Evolutionary conservation across 1,284 basidiomycete species (phyloP).

Genomic region (Irpex sp.): DNA sequence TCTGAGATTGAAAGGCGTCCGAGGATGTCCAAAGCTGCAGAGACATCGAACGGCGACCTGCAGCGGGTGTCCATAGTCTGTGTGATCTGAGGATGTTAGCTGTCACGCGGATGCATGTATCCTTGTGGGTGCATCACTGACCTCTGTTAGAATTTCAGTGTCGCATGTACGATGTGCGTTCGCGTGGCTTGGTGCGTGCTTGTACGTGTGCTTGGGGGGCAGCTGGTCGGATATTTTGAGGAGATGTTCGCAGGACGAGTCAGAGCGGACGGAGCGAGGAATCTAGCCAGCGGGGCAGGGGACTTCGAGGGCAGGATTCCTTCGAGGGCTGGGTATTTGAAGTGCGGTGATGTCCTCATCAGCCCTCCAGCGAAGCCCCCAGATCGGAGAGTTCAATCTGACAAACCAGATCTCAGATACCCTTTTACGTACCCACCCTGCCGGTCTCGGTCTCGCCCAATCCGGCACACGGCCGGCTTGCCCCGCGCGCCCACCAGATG

Average conservation of each 20-base stretch:
- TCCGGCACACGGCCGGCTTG: not conserved
- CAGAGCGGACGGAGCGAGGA: slow-evolving; percentile 2
- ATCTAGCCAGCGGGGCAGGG: slow-evolving; percentile 3
- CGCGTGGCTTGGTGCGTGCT: not conserved
- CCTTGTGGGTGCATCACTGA: not conserved
- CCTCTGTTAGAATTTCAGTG: not conserved
- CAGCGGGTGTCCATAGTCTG: not conserved
- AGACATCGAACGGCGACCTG: not conserved
- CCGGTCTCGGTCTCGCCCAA: not conserved
- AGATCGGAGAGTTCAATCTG: slow-evolving; percentile 13
- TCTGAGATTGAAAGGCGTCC: slow-evolving; percentile 20
- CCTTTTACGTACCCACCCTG: slow-evolving; percentile 8
- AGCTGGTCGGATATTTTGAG: not conserved
- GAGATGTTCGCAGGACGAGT: slow-evolving; percentile 2
- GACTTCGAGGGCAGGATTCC: not conserved
- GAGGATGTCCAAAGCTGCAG: slow-evolving; percentile 21
- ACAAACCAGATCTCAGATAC: not conserved
- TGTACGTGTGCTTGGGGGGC: too few relatives aligned
- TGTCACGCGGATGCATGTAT: not conserved
- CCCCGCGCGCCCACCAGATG: not conserved
- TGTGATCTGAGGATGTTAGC: not conserved
- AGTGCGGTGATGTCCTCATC: slow-evolving; percentile 8
- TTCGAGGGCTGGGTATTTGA: slow-evolving; percentile 10
- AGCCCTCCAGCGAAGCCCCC: slow-evolving; percentile 6
- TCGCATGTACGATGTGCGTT: not conserved